Percentiles rank a stretch among this genome's conserved stretches.
phyloP scores from a whole-genome alignment of 306 rosid genomes.

The Begonia loranthoides region DNA sequence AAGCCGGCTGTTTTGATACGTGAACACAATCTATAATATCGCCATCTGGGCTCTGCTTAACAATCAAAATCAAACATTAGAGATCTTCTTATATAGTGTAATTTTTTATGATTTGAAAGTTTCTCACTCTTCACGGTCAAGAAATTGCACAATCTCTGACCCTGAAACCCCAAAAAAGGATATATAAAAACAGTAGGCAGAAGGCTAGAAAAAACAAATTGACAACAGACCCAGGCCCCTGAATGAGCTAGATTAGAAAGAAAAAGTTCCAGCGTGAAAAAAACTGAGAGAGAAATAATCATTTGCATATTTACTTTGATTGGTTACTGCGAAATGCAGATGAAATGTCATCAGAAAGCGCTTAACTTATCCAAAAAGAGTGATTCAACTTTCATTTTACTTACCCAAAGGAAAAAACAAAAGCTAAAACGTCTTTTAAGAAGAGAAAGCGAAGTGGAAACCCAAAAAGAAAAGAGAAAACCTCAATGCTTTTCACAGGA shows the following conservation, averaged over 20 bases:
- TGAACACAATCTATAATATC: slow-evolving; percentile 82
- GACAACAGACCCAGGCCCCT: not conserved
- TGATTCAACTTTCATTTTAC: not conserved
- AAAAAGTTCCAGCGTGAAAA: not conserved
- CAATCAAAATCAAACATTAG: slow-evolving; percentile 1
- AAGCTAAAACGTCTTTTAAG: slow-evolving; percentile 3
- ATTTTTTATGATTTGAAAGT: not conserved
- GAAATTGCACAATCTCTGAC: not conserved
- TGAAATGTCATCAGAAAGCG: no score
- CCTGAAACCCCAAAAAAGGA: not conserved
- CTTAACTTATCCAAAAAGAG: not conserved
- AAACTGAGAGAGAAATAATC: not conserved
- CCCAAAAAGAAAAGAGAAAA: slow-evolving; percentile 7
- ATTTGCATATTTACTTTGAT: not conserved
- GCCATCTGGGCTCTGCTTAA: slow-evolving; percentile 90
- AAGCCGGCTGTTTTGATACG: slow-evolving; percentile 83
- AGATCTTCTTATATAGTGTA: no score
- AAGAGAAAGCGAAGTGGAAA: not conserved
- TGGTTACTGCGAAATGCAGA: no score
- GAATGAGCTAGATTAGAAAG: not conserved
- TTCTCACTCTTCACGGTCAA: not conserved
- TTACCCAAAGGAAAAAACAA: not conserved
- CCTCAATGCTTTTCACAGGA: slow-evolving; percentile 69
- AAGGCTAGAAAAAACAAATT: not conserved
- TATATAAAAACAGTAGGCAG: not conserved